These are phyloP conservation scores for Ceratocystis ficicola DNA, from an alignment of 2,329 filamentous ascomycete genomes.

Conservation along the genomic window DNA sequence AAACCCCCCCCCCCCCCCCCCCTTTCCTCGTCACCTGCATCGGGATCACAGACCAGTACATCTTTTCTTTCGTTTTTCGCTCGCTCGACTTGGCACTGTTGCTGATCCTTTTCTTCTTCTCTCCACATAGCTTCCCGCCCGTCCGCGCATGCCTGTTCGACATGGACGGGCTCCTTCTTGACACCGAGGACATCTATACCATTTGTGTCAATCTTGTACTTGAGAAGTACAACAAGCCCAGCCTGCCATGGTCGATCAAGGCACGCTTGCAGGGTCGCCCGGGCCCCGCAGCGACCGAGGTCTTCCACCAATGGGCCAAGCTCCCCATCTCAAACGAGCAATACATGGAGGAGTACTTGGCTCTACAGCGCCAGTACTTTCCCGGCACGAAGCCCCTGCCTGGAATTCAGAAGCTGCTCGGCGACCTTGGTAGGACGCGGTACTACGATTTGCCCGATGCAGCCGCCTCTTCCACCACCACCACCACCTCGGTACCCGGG, in stretches of 20 bases:
- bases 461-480: constrained; percentile 20
- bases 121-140: constrained; percentile 51
- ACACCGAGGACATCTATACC: constrained; percentile 86
- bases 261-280: constrained; percentile 61
- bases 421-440: constrained; percentile 42
- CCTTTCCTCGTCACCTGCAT: constrained; percentile 27
- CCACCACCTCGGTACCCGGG: constrained; percentile 24
- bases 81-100: neutral
- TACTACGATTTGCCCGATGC: constrained; percentile 36
- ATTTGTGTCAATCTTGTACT: constrained; percentile 72
- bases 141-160: constrained; percentile 92
- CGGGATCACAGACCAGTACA: too few species aligned
- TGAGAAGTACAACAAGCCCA: constrained; percentile 56
- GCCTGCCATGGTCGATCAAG: constrained; percentile 88
- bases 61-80: neutral
- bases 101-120: neutral
- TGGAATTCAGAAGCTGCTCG: constrained; percentile 59
- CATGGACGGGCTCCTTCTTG: constrained; percentile 93
- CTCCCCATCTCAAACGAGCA: constrained; percentile 63
- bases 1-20: constrained; percentile 7
- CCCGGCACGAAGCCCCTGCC: constrained; percentile 63
- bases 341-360: constrained; percentile 47
- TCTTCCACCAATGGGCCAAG: constrained; percentile 67
- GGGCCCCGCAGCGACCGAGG: constrained; percentile 39
- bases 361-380: constrained; percentile 61